phyloP scores from a whole-genome alignment of 2,329 filamentous ascomycete species.

The Leptographium lundbergii region DNA sequence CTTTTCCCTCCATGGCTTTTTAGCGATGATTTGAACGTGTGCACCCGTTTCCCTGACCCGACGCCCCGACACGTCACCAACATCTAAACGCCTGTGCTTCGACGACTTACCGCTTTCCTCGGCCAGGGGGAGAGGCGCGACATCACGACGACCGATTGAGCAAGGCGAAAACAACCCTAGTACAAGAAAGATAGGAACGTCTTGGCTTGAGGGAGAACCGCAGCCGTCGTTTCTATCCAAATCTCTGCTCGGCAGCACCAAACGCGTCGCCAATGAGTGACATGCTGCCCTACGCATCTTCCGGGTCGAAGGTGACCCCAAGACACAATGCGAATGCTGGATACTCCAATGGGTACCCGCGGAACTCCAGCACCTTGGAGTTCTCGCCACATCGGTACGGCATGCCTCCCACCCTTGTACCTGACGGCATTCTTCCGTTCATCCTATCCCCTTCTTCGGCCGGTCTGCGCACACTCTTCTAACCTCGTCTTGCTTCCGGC shows the following conservation, averaged over 20 bases:
- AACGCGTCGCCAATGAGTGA: not conserved
- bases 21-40: not conserved
- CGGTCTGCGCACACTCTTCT: not conserved
- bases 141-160: not conserved
- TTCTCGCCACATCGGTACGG: slow-evolving; percentile 79
- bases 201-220: not conserved
- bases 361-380: slow-evolving; percentile 59
- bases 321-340: slow-evolving; percentile 57
- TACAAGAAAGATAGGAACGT: not conserved
- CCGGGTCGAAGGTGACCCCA: slow-evolving; percentile 62
- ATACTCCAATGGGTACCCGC: slow-evolving; percentile 75
- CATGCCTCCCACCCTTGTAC: slow-evolving; percentile 1
- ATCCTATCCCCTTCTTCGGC: not conserved
- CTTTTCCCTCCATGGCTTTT: not conserved
- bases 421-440: not conserved
- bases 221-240: not conserved
- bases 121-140: not conserved
- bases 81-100: not conserved
- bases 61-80: not conserved
- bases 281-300: slow-evolving; percentile 49
- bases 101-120: too few species aligned
- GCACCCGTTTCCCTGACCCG: not conserved
- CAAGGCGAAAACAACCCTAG: not conserved
- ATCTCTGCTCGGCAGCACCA: not conserved
- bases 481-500: not conserved